Base-by-base conservation (phyloP, 1,284 basidiomycete species). In the Fomitopsis betulina region DNA sequence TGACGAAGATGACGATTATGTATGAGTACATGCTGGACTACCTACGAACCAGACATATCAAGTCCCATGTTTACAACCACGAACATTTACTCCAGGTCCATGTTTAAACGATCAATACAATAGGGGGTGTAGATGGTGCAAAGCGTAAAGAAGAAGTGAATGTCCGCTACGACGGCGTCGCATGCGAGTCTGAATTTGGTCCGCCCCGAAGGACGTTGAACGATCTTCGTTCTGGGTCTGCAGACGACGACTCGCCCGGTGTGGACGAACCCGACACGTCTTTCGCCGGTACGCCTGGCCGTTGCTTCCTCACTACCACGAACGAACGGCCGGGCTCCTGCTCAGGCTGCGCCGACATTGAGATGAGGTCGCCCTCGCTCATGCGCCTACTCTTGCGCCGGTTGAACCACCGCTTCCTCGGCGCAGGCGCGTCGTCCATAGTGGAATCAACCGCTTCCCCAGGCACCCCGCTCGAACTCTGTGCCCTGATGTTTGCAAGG, bases 341-440 rank as follows among this genome's bases (percentile, higher is more conserved):
- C 15, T 73, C 70, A 43, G 68, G 65, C 42, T 66, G 64, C 56
- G 50, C 45, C 6, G 58, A n/a, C 32, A 51, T 67, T 62, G 67
- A 58, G 56, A 62, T 61, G 53, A 47, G 60, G 53, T 76, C 73
- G 17, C 80, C 82, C 55, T 87, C 86, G 63, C 79, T 87, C 62
- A 85, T 79, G 38, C 81, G 79, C 52, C 87, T 78, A 63, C 77
- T 77, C 63, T 83, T 80, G 37, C 84, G 76, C 38, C 88, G 64
- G 53, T 82, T 81, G 68, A 81, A 88, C 89, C 88, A 91, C 35
- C 80, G 78, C 66, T 82, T 86, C 75, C 67, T 73, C 47, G 72
- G 74, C 50, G 53, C 66, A 55, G 60, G 54, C 53, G 57, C 50
- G 33, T 62, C 62, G 21, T 62, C 61, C 19, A 19, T 33, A 19